Conservation (phyloP, 2,329 filamentous ascomycete species). For the Pyrenochaeta sp. region DNA sequence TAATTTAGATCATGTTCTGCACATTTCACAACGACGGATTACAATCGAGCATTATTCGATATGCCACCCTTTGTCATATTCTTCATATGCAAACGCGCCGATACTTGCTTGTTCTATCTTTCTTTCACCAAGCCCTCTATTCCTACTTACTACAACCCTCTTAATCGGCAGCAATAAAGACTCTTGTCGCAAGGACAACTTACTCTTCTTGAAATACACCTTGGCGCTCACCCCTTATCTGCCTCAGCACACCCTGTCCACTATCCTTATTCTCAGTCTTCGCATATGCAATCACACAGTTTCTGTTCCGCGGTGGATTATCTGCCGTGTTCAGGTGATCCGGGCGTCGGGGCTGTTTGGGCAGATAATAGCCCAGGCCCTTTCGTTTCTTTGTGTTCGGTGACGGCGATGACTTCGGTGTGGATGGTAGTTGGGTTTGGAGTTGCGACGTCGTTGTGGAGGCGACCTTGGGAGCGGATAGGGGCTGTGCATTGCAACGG, state of each 20-base stretch:
- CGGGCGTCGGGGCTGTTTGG: conserved; percentile 10
- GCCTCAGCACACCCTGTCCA: conserved; percentile 43
- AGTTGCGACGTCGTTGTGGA: neutral
- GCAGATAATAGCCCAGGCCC: neutral
- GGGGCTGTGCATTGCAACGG: neutral
- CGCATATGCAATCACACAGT: conserved; percentile 49
- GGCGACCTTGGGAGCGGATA: conserved; percentile 1
- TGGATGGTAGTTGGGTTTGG: neutral
- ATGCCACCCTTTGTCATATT: neutral
- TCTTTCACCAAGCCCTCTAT: neutral
- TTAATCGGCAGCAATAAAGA: conserved; percentile 42
- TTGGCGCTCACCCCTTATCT: conserved; percentile 49
- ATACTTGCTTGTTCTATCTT: neutral
- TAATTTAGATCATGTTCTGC: too few species aligned
- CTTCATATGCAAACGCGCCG: neutral
- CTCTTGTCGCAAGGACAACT: conserved; percentile 54
- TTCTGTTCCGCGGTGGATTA: conserved; percentile 40
- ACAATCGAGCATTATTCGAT: too few species aligned
- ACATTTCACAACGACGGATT: too few species aligned
- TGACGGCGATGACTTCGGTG: conserved; percentile 3
- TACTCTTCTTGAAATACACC: conserved; percentile 53
- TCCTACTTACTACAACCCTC: neutral
- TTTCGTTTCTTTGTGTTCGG: conserved; percentile 20
- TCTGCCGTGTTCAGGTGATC: conserved; percentile 32
- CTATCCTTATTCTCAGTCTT: conserved; percentile 22